A percentile compares a stretch with the other conserved stretches of the same genome.
phyloP scores from a whole-genome alignment of 148 eudicot species.

The Pharnaceum exiguum region DNA sequence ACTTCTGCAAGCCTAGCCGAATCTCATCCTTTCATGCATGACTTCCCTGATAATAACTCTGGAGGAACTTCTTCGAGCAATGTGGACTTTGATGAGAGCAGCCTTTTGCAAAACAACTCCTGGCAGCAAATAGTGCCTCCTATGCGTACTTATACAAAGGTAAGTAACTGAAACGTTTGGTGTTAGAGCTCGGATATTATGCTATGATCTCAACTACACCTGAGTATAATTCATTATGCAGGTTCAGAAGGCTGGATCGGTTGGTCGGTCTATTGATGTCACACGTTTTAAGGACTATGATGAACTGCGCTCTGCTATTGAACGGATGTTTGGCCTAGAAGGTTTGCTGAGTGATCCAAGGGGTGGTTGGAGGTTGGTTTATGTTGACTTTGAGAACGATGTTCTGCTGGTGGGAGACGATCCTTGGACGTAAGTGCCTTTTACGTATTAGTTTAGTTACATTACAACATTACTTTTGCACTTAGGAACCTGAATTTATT shows the following conservation, averaged over 20 bases:
- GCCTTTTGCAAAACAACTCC: conserved; percentile 59
- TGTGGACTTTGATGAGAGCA: conserved; percentile 66
- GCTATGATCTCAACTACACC: neutral
- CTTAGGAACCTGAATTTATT: too few relatives aligned
- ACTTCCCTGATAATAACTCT: conserved; percentile 68
- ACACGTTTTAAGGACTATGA: conserved; percentile 76
- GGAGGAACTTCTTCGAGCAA: conserved; percentile 88
- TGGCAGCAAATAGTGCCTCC: conserved; percentile 81
- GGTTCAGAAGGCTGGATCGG: conserved; percentile 98
- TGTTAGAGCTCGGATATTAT: neutral
- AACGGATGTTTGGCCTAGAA: conserved; percentile 87
- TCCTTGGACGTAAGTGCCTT: conserved; percentile 91
- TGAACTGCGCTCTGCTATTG: conserved; percentile 72
- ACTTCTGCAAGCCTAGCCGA: conserved; percentile 76
- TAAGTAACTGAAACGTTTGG: conserved; percentile 5
- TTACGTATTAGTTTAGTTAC: too few relatives aligned
- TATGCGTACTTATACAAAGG: conserved; percentile 87
- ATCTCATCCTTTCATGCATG: conserved; percentile 74
- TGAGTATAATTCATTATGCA: conserved; percentile 21
- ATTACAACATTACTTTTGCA: too few relatives aligned
- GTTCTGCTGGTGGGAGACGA: conserved; percentile 95
- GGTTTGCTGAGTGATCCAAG: conserved; percentile 68
- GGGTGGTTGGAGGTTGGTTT: conserved; percentile 88
- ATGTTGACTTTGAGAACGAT: conserved; percentile 91
- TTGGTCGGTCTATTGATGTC: conserved; percentile 96